phyloP scores from a whole-genome alignment of 2,329 filamentous ascomycete genomes.

The Botrytis cinerea region DNA sequence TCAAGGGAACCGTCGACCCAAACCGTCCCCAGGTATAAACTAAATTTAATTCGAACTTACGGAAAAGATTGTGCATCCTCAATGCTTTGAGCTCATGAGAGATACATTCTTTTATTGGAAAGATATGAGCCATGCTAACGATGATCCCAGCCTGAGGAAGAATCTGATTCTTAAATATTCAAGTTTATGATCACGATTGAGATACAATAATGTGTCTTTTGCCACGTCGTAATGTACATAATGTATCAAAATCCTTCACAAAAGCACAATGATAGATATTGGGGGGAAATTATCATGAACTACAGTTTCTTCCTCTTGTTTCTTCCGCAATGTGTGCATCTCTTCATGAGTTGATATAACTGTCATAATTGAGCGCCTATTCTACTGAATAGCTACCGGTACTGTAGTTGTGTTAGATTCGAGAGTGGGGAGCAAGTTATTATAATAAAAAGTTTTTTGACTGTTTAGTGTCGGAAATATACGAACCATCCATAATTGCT shows the following conservation, averaged over 20 bases:
- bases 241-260: conserved; percentile 21
- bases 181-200: conserved; percentile 15
- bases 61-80: conserved; percentile 14
- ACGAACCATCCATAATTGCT: not conserved
- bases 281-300: not conserved
- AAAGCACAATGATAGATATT: not conserved
- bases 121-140: conserved; percentile 29
- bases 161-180: conserved; percentile 18
- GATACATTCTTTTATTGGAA: conserved; percentile 28
- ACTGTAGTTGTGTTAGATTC: not conserved
- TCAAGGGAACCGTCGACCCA: conserved; percentile 50
- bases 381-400: not conserved
- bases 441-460: not conserved
- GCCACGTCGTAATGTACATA: conserved; percentile 30
- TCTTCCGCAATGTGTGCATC: conserved; percentile 6
- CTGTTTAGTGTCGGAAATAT: not conserved
- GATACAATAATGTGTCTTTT: conserved; percentile 11
- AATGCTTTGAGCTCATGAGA: conserved; percentile 21
- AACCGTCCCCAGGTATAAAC: conserved; percentile 36
- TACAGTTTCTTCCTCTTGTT: not conserved
- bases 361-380: not conserved
- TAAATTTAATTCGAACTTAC: conserved; percentile 15
- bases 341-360: not conserved
- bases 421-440: not conserved
- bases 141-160: conserved; percentile 28